phyloP scores from a whole-genome alignment of 805 yeast species.

The Metschnikowia similis region DNA sequence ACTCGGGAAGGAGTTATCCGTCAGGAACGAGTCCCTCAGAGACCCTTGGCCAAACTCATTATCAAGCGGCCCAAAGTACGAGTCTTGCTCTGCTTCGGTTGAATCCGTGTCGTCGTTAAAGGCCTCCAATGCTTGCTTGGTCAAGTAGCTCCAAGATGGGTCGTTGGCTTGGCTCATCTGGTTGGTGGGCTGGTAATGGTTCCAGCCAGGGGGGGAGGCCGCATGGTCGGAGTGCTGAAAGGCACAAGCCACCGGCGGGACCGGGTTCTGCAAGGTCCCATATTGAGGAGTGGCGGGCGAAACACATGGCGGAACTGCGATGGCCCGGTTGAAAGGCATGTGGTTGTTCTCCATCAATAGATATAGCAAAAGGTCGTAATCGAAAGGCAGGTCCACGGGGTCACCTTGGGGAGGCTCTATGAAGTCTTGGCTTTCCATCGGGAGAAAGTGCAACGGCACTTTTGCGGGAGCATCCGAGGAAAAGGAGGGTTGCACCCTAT shows the following conservation, averaged over 20 bases:
- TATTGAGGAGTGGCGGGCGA: background rate
- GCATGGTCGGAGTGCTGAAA: background rate
- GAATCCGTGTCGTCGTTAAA: background rate
- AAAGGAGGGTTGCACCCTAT: background rate
- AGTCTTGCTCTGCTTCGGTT: background rate
- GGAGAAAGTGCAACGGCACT: background rate
- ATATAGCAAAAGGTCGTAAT: background rate
- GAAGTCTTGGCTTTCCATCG: background rate
- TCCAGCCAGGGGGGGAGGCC: background rate
- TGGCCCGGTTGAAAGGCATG: background rate
- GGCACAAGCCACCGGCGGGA: background rate
- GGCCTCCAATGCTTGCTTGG: background rate
- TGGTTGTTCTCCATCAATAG: slow-evolving; percentile 1
- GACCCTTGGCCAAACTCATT: background rate
- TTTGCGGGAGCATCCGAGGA: background rate
- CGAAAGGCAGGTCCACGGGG: background rate
- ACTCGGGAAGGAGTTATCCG: background rate
- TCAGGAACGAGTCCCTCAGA: background rate
- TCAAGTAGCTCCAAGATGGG: background rate
- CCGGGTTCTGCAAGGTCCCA: background rate
- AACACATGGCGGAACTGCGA: background rate
- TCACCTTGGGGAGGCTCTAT: no score
- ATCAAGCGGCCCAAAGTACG: background rate
- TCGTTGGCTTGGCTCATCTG: background rate
- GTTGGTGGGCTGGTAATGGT: background rate